Conservation (phyloP, 2,329 filamentous ascomycete genomes). For the Claviceps sp. region DNA sequence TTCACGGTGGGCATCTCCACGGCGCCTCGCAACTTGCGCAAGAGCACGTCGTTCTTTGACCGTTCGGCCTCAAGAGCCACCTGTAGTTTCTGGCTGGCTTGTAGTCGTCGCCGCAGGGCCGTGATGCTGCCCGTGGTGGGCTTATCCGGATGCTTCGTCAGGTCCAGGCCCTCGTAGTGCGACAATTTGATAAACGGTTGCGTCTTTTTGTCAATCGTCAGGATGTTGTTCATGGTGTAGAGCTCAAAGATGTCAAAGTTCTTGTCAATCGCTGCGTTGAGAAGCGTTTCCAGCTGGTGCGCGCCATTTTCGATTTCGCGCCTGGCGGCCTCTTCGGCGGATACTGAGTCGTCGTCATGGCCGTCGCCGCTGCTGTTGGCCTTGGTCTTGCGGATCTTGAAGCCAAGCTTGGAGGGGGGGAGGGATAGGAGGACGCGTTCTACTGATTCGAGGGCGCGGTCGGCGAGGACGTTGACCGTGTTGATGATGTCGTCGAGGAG, state of each 20-base stretch:
- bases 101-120: constrained; percentile 57
- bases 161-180: constrained; percentile 65
- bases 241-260: constrained; percentile 83
- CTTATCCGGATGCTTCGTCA: constrained; percentile 18
- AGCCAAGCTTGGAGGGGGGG: constrained; percentile 68
- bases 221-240: constrained; percentile 76
- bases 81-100: constrained; percentile 68
- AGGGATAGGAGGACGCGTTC: constrained; percentile 68
- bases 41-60: constrained; percentile 56
- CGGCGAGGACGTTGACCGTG: constrained; percentile 84
- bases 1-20: constrained; percentile 19
- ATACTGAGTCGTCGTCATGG: constrained; percentile 6
- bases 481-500: constrained; percentile 98
- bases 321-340: constrained; percentile 28
- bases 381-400: constrained; percentile 32
- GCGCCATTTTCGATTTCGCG: constrained; percentile 78
- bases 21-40: constrained; percentile 44
- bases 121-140: constrained; percentile 57
- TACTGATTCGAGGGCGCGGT: constrained; percentile 76
- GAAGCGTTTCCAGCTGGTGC: constrained; percentile 69
- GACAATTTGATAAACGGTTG: constrained; percentile 66
- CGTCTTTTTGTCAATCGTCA: constrained; percentile 56
- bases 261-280: constrained; percentile 70
- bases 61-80: constrained; percentile 55
- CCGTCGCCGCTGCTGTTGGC: not conserved